Conservation (phyloP, 352 stramenopile species). For the Phytophthora agathidicida region DNA sequence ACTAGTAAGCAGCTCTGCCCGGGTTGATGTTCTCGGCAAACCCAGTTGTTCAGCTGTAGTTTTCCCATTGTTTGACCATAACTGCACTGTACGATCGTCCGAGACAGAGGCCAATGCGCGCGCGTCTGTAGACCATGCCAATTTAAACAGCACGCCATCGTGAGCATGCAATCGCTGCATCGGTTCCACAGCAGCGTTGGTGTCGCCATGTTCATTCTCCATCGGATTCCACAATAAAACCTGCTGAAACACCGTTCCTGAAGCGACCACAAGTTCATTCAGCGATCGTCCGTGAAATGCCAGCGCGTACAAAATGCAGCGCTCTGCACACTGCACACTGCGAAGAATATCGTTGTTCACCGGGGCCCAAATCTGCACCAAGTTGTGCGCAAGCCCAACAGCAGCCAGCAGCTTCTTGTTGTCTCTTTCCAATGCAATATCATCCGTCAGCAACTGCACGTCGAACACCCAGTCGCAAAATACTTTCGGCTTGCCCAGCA, state of each 20-base stretch:
- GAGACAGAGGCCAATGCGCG: constrained; percentile 80
- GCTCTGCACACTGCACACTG: constrained; percentile 72
- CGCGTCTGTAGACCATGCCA: constrained; percentile 77
- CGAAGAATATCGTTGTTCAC: constrained; percentile 47
- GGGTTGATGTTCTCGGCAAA: neutral
- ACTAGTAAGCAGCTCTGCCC: constrained; percentile 22
- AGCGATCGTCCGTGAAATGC: constrained; percentile 71
- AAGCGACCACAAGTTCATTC: constrained; percentile 72
- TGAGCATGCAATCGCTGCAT: constrained; percentile 77
- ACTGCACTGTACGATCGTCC: constrained; percentile 84
- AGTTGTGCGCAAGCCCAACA: constrained; percentile 86
- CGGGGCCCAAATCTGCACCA: constrained; percentile 80
- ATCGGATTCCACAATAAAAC: constrained; percentile 81
- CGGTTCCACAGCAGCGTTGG: constrained; percentile 30
- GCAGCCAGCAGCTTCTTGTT: constrained; percentile 44
- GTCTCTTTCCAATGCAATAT: constrained; percentile 20
- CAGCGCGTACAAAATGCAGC: constrained; percentile 86
- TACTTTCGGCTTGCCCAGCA: constrained; percentile 57
- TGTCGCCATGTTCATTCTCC: constrained; percentile 12
- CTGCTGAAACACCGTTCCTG: constrained; percentile 87
- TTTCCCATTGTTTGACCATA: constrained; percentile 65
- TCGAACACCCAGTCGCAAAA: constrained; percentile 90
- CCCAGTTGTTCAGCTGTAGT: constrained; percentile 18
- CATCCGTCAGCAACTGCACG: constrained; percentile 59
- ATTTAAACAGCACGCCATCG: constrained; percentile 87